Evolutionary conservation across 2,329 filamentous ascomycete genomes (phyloP), one percentile per base, ranked within the genome.

Genomic region (Didymella pomorum): DNA sequence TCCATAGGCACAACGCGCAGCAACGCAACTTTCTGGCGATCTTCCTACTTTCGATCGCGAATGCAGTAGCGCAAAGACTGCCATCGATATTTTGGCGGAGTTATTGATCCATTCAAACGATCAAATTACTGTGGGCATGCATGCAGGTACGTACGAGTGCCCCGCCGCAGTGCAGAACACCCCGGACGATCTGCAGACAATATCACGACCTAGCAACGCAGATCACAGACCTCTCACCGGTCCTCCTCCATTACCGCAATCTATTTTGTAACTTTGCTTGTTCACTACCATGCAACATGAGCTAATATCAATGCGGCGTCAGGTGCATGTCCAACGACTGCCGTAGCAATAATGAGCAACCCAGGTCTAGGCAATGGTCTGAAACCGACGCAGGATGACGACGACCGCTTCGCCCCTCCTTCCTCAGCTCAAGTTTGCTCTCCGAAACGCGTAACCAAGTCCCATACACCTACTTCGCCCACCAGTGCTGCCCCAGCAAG

Each of bases 381-480:
- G 29, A 31, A 31, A 41, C 31, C 61, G 48, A 62, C 57, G 52
- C 61, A 52, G 41, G 29, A 63, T 67, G 54, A 61, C 59, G 58
- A 58, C 45, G 52, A 62, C 56, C 48, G 51, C 60, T 64, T 64
- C 58, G 57, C 52, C 21, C 50, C 52, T 53, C 63, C 60, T 57
- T 50, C 53, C 54, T 60, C 63, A 35, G 59, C 63, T 31, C 60
- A 58, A 50, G 31, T 37, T 48, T 33, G 42, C 29, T 37, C 42
- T 18, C 59, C 61, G 43, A 53, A 51, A 48, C 56, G 44, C 53
- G 39, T 46, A 48, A 35, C 28, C 37, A 43, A 49, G 23, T 21
- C 49, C 35, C 42, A 31, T 21, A 21, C 45, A 44, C 18, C 53
- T 58, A 33, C 31, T 33, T 47, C 57, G 25, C 47, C 54, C 16